These are phyloP conservation scores for Ettlia oleoabundans DNA, from an alignment of 139 green algal species.

Conservation along the genomic window DNA sequence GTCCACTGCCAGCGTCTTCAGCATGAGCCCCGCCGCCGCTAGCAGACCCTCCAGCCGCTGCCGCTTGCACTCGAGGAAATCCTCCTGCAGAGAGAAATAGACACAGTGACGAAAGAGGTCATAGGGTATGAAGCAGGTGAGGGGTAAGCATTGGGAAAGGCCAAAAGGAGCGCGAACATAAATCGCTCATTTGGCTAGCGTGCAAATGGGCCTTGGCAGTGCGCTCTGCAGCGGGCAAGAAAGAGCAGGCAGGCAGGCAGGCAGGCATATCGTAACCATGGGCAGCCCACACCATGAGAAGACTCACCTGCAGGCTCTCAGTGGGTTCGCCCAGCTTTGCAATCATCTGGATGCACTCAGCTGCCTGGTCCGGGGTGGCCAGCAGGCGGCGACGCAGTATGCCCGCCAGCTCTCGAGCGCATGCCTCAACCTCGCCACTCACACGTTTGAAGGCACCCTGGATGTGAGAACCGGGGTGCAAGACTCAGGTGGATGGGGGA, in stretches of 20 bases:
- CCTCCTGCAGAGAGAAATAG: constrained; percentile 46
- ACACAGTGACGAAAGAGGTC: background rate
- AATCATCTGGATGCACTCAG: constrained; percentile 81
- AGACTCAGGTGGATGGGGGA: background rate
- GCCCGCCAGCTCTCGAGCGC: constrained; percentile 49
- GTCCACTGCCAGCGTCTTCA: constrained; percentile 55
- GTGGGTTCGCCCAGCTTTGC: constrained; percentile 78
- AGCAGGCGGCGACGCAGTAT: constrained; percentile 68
- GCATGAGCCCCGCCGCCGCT: constrained; percentile 49
- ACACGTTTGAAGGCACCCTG: constrained; percentile 68
- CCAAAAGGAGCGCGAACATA: no score
- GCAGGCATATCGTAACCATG: background rate
- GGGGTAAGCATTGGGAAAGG: background rate
- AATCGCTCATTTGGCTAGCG: no score
- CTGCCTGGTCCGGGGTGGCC: constrained; percentile 68
- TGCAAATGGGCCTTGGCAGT: no score
- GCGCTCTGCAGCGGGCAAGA: no score
- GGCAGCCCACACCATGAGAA: no score
- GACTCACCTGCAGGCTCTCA: constrained; percentile 74
- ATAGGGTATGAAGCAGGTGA: background rate
- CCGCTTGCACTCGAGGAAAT: constrained; percentile 73
- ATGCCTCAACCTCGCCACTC: constrained; percentile 64
- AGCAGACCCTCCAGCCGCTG: constrained; percentile 67
- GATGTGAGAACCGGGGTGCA: background rate
- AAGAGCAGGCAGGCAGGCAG: background rate